Percentiles rank a stretch among this genome's conserved stretches.
phyloP scores from a whole-genome alignment of 78 protist species.

The Dictyostelium intermedium region DNA sequence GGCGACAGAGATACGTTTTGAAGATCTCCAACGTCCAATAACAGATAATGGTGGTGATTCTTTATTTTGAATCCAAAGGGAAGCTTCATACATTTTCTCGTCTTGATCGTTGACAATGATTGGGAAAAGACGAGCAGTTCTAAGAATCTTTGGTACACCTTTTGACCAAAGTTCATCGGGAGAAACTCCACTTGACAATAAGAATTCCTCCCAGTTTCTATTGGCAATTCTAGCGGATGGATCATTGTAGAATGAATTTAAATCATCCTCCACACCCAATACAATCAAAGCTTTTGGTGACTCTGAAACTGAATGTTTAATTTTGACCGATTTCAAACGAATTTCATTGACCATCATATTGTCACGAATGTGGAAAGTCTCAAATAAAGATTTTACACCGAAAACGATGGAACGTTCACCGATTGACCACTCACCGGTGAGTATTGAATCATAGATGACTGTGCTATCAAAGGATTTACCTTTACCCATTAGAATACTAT shows the following conservation, averaged over 20 bases:
- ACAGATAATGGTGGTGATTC: conserved; percentile 36
- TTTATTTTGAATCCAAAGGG: conserved; percentile 59
- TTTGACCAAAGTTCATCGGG: conserved; percentile 68
- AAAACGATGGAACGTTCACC: conserved; percentile 28
- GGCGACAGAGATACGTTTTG: conserved; percentile 40
- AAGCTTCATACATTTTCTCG: conserved; percentile 27
- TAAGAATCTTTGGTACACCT: background rate
- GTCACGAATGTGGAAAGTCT: background rate
- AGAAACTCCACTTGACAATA: conserved; percentile 3
- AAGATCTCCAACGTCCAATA: conserved; percentile 64
- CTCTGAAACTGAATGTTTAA: background rate
- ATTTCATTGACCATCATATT: conserved; percentile 43
- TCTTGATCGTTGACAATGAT: background rate
- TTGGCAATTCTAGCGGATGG: conserved; percentile 38
- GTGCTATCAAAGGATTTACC: conserved; percentile 4
- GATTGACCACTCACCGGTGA: conserved; percentile 47
- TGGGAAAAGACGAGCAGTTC: conserved; percentile 60
- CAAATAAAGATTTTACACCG: conserved; percentile 9
- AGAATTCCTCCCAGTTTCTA: conserved; percentile 47
- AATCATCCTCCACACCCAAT: conserved; percentile 40
- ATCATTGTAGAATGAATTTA: conserved; percentile 1
- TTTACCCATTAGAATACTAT: conserved; percentile 24
- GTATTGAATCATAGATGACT: background rate
- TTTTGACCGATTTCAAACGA: background rate
- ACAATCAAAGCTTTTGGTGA: conserved; percentile 17